phyloP scores from a whole-genome alignment of 306 rosid genomes.

The Fragaria vesca region DNA sequence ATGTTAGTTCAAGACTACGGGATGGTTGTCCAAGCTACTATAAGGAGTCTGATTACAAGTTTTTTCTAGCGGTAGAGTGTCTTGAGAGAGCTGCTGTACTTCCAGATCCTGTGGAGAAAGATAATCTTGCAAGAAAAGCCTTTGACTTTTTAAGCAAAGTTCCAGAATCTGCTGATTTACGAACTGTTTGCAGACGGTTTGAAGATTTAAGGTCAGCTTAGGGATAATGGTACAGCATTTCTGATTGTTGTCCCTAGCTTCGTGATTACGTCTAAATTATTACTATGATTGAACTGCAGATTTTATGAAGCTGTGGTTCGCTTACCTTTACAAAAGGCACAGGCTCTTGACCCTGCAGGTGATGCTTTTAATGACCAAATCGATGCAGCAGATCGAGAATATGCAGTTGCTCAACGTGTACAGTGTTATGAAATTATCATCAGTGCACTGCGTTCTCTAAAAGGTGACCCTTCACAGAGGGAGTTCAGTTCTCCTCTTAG shows the following conservation, averaged over 20 bases:
- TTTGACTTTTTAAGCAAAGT: constrained; percentile 78
- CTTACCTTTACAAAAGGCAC: constrained; percentile 96
- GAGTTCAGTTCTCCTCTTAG: constrained; percentile 82
- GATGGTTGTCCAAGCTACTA: constrained; percentile 99
- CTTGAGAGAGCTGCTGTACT: constrained; percentile 90
- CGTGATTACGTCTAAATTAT: constrained; percentile 31
- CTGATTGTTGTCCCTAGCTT: constrained; percentile 17
- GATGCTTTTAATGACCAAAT: constrained; percentile 88
- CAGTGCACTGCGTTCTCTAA: constrained; percentile 72
- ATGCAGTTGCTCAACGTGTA: constrained; percentile 73
- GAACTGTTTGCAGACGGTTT: constrained; percentile 89
- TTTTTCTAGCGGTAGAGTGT: constrained; percentile 94
- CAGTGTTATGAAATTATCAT: constrained; percentile 92
- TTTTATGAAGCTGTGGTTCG: constrained; percentile 97
- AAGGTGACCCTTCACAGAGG: constrained; percentile 59
- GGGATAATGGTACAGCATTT: constrained; percentile 1
- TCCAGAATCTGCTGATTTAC: constrained; percentile 94
- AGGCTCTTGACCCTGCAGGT: constrained; percentile 87
- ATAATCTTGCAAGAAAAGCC: constrained; percentile 86
- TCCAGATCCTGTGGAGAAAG: constrained; percentile 67
- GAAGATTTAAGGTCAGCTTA: constrained; percentile 82
- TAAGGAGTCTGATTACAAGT: constrained; percentile 95
- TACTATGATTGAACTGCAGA: constrained; percentile 45
- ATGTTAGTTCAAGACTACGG: constrained; percentile 81
- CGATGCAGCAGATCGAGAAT: constrained; percentile 74